Conservation (phyloP, 371 early-diverging fungal species). For the Mortierella sp. region DNA sequence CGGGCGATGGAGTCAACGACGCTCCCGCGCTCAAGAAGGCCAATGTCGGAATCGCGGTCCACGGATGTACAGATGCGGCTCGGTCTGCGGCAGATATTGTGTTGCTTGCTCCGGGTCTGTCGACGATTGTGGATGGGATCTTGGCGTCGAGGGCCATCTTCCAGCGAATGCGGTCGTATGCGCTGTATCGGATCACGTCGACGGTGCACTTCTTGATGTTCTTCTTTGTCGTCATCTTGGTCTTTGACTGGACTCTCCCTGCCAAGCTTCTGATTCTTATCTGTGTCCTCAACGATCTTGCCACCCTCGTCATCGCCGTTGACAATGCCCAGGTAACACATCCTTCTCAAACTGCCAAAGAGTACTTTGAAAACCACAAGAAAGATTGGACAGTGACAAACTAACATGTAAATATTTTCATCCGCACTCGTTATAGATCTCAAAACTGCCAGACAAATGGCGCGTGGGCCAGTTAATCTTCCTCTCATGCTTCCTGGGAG, state of each 20-base stretch:
- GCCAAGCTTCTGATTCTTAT: slow-evolving; percentile 88
- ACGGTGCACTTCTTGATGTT: slow-evolving; percentile 94
- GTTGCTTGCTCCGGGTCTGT: slow-evolving; percentile 88
- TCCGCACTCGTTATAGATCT: slow-evolving; percentile 63
- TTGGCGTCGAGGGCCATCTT: slow-evolving; percentile 90
- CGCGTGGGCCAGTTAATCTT: slow-evolving; percentile 90
- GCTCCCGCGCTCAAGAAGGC: slow-evolving; percentile 92
- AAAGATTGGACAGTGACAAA: too few species aligned
- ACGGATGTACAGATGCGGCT: slow-evolving; percentile 94
- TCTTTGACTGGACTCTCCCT: slow-evolving; percentile 86
- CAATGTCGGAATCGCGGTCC: slow-evolving; percentile 90
- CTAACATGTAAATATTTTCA: too few species aligned
- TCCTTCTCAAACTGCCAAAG: too few species aligned
- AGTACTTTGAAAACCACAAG: too few species aligned
- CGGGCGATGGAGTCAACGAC: slow-evolving; percentile 92
- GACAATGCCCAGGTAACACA: slow-evolving; percentile 89
- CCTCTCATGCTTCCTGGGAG: slow-evolving; percentile 81
- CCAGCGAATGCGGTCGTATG: slow-evolving; percentile 94
- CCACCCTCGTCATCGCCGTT: slow-evolving; percentile 92
- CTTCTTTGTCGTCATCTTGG: slow-evolving; percentile 90
- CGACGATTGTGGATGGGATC: slow-evolving; percentile 92
- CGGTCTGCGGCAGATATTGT: slow-evolving; percentile 96
- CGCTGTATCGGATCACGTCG: slow-evolving; percentile 93
- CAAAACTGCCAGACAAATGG: slow-evolving; percentile 92
- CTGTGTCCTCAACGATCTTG: slow-evolving; percentile 91